A percentile compares a stretch with the other conserved stretches of the same genome.
These are phyloP conservation scores for Tieghemiomyces parasiticus DNA, from an alignment of 192 early-diverging fungal genomes.

Conservation along the genomic window DNA sequence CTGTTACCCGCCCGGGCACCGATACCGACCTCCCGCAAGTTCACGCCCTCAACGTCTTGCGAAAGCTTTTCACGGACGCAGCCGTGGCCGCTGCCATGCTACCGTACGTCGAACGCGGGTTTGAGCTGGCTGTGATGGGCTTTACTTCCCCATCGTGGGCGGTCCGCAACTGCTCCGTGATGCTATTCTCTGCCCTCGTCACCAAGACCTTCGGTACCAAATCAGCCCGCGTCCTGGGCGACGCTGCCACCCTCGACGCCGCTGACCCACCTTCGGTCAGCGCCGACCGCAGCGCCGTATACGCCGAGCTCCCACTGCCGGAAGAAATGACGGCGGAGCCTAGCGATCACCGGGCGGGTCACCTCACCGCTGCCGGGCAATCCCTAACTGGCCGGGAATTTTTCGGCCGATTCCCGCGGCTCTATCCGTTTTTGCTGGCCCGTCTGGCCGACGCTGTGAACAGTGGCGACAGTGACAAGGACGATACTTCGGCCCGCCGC, in stretches of 20 bases:
- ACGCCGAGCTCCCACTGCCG: background rate
- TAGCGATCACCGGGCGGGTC: background rate
- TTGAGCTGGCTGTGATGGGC: constrained; percentile 61
- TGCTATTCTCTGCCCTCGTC: constrained; percentile 78
- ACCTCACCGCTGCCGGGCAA: background rate
- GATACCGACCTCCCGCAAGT: constrained; percentile 78
- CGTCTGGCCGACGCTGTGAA: constrained; percentile 54
- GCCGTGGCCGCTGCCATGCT: constrained; percentile 55
- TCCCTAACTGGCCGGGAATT: constrained; percentile 63
- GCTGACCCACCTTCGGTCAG: background rate
- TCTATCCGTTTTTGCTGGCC: constrained; percentile 60
- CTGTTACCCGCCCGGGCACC: constrained; percentile 26
- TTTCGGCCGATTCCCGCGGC: constrained; percentile 70
- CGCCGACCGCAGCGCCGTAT: background rate
- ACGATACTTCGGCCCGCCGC: constrained; percentile 22
- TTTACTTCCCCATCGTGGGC: constrained; percentile 75
- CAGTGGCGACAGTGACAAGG: constrained; percentile 10
- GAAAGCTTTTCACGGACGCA: constrained; percentile 71
- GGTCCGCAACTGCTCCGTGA: constrained; percentile 83
- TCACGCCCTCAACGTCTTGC: constrained; percentile 82
- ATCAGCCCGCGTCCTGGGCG: constrained; percentile 52
- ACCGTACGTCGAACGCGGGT: constrained; percentile 59
- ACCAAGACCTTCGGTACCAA: constrained; percentile 76
- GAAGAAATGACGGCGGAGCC: background rate
- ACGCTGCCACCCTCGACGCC: constrained; percentile 44